A percentile compares a stretch with the other conserved stretches of the same genome.
phyloP scores from a whole-genome alignment of 2,329 filamentous ascomycete species.

The Penicillium freii region DNA sequence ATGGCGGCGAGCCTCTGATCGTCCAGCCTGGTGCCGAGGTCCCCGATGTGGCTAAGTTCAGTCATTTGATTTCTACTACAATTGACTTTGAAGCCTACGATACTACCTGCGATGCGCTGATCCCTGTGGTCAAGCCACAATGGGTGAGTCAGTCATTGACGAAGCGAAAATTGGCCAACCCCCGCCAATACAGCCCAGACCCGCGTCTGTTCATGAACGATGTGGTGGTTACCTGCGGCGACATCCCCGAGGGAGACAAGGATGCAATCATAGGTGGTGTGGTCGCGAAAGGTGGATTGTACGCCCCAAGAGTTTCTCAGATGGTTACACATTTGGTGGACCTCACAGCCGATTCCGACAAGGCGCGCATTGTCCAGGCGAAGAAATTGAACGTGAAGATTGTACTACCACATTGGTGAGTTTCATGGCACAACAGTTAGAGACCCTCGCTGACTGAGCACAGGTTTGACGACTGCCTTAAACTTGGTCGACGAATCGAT shows the following conservation, averaged over 20 bases:
- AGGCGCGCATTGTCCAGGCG: conserved; percentile 55
- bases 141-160: conserved; percentile 75
- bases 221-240: conserved; percentile 76
- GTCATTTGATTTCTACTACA: conserved; percentile 70
- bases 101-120: conserved; percentile 70
- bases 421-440: neutral
- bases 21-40: conserved; percentile 39
- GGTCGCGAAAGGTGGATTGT: conserved; percentile 82
- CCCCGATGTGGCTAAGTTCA: conserved; percentile 49
- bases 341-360: conserved; percentile 69
- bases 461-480: conserved; percentile 96
- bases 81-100: conserved; percentile 90
- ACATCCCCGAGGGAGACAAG: conserved; percentile 80
- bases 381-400: conserved; percentile 74
- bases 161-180: conserved; percentile 69
- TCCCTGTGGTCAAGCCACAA: conserved; percentile 75
- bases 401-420: conserved; percentile 86
- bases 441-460: conserved; percentile 19
- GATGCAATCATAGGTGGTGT: conserved; percentile 90
- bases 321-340: conserved; percentile 87
- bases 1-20: conserved; percentile 51
- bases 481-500: conserved; percentile 84
- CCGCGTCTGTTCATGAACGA: conserved; percentile 86
- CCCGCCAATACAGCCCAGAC: conserved; percentile 85
- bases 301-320: conserved; percentile 68